A percentile compares a stretch with the other conserved stretches of the same genome.
These are phyloP conservation scores for Hypoxylon crocopeplum DNA, from an alignment of 495 filamentous ascomycete species.

Conservation along the genomic window DNA sequence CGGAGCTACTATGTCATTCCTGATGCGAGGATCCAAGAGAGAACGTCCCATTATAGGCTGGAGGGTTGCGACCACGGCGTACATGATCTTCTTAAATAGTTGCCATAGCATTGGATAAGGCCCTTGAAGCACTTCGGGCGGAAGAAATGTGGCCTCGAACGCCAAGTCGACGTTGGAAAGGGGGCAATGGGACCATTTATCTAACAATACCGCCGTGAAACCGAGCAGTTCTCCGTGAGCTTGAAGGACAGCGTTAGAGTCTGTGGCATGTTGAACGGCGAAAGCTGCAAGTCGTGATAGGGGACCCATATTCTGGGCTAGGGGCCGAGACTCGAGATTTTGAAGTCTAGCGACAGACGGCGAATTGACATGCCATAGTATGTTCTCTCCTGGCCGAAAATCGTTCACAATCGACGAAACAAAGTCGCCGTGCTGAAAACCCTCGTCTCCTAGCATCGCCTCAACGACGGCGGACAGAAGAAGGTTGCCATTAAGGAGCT, in stretches of 20 bases:
- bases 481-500: conserved; percentile 72
- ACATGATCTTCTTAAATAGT: conserved; percentile 79
- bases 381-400: conserved; percentile 69
- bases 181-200: conserved; percentile 86
- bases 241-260: conserved; percentile 66
- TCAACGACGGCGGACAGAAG: conserved; percentile 74
- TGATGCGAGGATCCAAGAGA: conserved; percentile 52
- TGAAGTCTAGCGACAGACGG: conserved; percentile 64
- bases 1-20: conserved; percentile 63
- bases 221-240: conserved; percentile 73
- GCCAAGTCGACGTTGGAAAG: conserved; percentile 82
- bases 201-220: conserved; percentile 73
- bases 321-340: conserved; percentile 66
- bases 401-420: conserved; percentile 79
- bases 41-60: conserved; percentile 74
- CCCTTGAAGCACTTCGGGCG: conserved; percentile 68
- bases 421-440: conserved; percentile 84
- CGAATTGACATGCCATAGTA: conserved; percentile 73
- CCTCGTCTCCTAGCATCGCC: conserved; percentile 71
- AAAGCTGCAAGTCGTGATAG: conserved; percentile 79
- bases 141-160: conserved; percentile 73
- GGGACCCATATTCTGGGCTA: conserved; percentile 79
- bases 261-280: conserved; percentile 68
- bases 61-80: conserved; percentile 77
- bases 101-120: conserved; percentile 85